Conservation (phyloP, 306 rosid genomes). For the Citrullus mucosospermus region DNA sequence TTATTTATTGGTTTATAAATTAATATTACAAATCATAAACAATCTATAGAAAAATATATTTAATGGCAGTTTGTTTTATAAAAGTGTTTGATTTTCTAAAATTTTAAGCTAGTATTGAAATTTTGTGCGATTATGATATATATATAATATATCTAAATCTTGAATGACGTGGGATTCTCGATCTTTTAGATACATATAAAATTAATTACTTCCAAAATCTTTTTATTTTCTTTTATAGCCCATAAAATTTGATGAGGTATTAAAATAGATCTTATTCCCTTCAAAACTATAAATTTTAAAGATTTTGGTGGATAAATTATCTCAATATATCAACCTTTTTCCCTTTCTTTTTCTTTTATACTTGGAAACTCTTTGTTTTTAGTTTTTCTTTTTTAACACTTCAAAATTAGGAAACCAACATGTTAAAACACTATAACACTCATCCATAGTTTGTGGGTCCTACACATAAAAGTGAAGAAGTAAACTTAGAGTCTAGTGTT, state of each 20-base stretch:
- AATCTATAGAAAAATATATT: too few species aligned
- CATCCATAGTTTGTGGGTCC: background rate
- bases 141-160: background rate
- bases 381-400: background rate
- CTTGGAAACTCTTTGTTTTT: too few species aligned
- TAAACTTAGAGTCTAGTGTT: too few species aligned
- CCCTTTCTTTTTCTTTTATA: background rate
- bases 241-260: background rate
- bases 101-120: too few species aligned
- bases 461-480: background rate
- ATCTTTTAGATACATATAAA: background rate
- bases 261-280: background rate
- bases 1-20: too few species aligned
- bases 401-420: background rate
- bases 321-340: too few species aligned
- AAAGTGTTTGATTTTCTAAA: too few species aligned
- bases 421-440: background rate
- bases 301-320: background rate
- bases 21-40: too few species aligned
- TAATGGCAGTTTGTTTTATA: too few species aligned
- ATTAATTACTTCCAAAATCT: background rate
- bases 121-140: too few species aligned
- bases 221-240: background rate
- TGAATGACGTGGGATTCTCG: background rate
- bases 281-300: background rate